Percentiles rank a stretch among this genome's conserved stretches.
phyloP scores from a whole-genome alignment of 176 grass and related monocot genomes.

The Triticum turgidum region DNA sequence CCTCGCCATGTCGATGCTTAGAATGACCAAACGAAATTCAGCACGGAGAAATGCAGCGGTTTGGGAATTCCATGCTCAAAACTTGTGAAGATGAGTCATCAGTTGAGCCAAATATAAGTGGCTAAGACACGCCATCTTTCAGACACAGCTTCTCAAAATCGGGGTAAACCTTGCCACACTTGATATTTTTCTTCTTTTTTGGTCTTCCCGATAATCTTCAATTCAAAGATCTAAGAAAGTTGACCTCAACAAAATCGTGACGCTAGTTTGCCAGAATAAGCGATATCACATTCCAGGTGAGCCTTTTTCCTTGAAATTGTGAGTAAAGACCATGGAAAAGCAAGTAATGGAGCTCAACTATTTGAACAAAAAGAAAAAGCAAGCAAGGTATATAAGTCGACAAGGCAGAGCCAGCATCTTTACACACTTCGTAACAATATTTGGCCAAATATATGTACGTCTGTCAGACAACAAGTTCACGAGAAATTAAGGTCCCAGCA shows the following conservation, averaged over 20 bases:
- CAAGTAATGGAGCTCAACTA: background rate
- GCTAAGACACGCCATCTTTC: background rate
- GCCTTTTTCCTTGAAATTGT: background rate
- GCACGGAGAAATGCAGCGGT: background rate
- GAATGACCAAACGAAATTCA: background rate
- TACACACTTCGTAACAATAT: background rate
- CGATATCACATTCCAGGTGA: background rate
- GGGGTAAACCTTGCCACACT: background rate
- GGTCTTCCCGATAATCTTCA: background rate
- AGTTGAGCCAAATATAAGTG: background rate
- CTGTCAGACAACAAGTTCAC: background rate
- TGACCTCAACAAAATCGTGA: background rate
- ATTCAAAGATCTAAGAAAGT: background rate
- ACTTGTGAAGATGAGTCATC: background rate
- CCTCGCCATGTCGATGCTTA: background rate
- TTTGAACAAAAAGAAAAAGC: background rate
- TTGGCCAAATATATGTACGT: background rate
- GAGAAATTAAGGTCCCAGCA: background rate
- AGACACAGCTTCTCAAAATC: background rate
- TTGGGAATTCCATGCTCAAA: background rate
- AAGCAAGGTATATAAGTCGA: background rate
- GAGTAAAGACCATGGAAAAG: background rate
- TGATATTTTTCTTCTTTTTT: background rate
- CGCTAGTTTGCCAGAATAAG: background rate
- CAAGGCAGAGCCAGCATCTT: background rate